These are phyloP conservation scores for Trichoderma breve DNA, from an alignment of 2,329 filamentous ascomycete species.

Conservation along the genomic window DNA sequence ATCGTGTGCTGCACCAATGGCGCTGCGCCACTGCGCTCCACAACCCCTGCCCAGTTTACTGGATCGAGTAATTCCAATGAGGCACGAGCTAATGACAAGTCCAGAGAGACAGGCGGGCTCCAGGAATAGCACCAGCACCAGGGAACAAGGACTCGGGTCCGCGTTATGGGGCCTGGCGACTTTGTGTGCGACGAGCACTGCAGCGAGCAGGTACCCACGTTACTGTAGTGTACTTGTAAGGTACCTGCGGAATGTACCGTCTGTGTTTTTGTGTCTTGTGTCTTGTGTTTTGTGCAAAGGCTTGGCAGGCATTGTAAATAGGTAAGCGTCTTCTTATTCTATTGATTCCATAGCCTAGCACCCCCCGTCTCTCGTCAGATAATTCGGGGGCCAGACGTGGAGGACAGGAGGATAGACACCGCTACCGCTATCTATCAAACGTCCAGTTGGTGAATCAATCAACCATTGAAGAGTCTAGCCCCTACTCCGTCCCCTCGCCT, in stretches of 20 bases:
- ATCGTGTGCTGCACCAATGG: neutral
- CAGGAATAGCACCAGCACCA: neutral
- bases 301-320: too few relatives aligned
- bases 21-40: neutral
- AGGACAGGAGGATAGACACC: neutral
- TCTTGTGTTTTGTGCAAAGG: too few relatives aligned
- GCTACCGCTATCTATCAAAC: neutral
- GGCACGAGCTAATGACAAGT: constrained; percentile 1
- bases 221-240: too few relatives aligned
- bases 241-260: too few relatives aligned
- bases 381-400: neutral
- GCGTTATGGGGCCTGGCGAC: neutral
- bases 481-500: too few relatives aligned
- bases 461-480: neutral
- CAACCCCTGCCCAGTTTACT: constrained; percentile 7
- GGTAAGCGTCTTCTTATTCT: too few relatives aligned
- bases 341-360: too few relatives aligned
- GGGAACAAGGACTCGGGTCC: neutral
- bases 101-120: neutral
- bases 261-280: too few relatives aligned
- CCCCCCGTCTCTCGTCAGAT: neutral
- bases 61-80: neutral
- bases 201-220: too few relatives aligned
- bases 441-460: neutral
- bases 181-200: neutral